These are phyloP conservation scores for Xylaria polymorpha DNA, from an alignment of 2,329 filamentous ascomycete genomes.

Conservation along the genomic window DNA sequence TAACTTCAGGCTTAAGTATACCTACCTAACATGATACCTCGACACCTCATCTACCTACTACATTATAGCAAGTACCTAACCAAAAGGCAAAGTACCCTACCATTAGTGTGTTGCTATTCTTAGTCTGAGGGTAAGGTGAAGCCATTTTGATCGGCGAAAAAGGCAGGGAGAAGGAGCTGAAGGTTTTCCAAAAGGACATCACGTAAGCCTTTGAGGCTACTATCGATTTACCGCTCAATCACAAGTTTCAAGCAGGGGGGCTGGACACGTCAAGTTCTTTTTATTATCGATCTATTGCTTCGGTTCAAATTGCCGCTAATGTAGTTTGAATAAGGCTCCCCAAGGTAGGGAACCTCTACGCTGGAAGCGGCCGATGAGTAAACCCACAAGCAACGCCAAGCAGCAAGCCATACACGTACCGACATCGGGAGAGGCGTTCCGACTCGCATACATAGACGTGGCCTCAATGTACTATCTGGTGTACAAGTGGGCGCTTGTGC, in stretches of 20 bases:
- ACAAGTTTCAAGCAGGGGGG: slow-evolving; percentile 8
- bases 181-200: slow-evolving; percentile 11
- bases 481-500: slow-evolving; percentile 11
- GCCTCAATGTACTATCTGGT: slow-evolving; percentile 7
- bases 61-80: neutral
- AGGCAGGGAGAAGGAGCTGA: neutral
- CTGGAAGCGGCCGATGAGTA: slow-evolving; percentile 4
- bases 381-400: slow-evolving; percentile 11
- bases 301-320: slow-evolving; percentile 18
- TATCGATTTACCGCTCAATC: neutral
- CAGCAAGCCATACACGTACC: slow-evolving; percentile 24
- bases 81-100: neutral
- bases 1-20: neutral
- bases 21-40: neutral
- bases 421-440: slow-evolving; percentile 37
- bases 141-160: neutral
- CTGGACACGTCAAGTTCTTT: slow-evolving; percentile 13
- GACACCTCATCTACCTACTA: neutral
- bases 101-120: slow-evolving; percentile 20
- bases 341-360: slow-evolving; percentile 16
- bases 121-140: slow-evolving; percentile 4
- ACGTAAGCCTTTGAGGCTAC: slow-evolving; percentile 16
- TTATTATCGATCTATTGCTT: neutral
- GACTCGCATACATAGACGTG: slow-evolving; percentile 26
- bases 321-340: slow-evolving; percentile 1